phyloP scores from a whole-genome alignment of 2,329 filamentous ascomycete genomes.

The Aspergillus tubingensis region DNA sequence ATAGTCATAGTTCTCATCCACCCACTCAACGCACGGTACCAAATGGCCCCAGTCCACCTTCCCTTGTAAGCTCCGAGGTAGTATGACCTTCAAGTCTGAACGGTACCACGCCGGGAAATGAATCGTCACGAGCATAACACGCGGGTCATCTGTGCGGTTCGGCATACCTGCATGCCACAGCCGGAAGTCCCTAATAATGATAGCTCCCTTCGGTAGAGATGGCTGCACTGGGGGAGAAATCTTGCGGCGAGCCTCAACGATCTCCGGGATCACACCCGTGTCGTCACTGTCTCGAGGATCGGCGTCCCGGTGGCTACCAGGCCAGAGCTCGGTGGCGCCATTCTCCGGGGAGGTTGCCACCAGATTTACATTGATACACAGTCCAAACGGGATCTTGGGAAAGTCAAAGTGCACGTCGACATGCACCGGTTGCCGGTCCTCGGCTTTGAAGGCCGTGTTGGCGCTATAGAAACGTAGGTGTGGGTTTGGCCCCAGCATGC shows the following conservation, averaged over 20 bases:
- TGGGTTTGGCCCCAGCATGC: slow-evolving; percentile 43
- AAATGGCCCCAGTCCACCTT: slow-evolving; percentile 39
- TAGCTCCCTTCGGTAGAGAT: slow-evolving; percentile 45
- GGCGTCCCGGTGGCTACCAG: slow-evolving; percentile 50
- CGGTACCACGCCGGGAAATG: slow-evolving; percentile 43
- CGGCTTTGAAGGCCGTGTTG: slow-evolving; percentile 45
- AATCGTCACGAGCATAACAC: slow-evolving; percentile 50
- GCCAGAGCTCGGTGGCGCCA: slow-evolving; percentile 55
- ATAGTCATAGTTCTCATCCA: slow-evolving; percentile 31
- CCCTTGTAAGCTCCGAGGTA: slow-evolving; percentile 33
- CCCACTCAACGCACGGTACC: slow-evolving; percentile 40
- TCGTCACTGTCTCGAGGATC: slow-evolving; percentile 27
- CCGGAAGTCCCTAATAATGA: slow-evolving; percentile 51
- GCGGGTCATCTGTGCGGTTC: slow-evolving; percentile 45
- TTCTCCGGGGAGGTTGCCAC: slow-evolving; percentile 49
- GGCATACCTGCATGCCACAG: slow-evolving; percentile 56
- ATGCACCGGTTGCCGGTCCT: slow-evolving; percentile 44
- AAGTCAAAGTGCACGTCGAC: slow-evolving; percentile 51
- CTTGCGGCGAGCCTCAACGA: slow-evolving; percentile 35
- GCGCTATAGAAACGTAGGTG: slow-evolving; percentile 41
- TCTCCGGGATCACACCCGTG: slow-evolving; percentile 33
- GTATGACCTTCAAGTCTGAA: slow-evolving; percentile 33
- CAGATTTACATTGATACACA: slow-evolving; percentile 52
- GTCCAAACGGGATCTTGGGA: slow-evolving; percentile 51
- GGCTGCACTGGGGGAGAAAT: slow-evolving; percentile 43